A percentile compares a stretch with the other conserved stretches of the same genome.
Evolutionary conservation across 306 rosid genomes (phyloP).

Genomic region (Lithocarpus polystachyus): DNA sequence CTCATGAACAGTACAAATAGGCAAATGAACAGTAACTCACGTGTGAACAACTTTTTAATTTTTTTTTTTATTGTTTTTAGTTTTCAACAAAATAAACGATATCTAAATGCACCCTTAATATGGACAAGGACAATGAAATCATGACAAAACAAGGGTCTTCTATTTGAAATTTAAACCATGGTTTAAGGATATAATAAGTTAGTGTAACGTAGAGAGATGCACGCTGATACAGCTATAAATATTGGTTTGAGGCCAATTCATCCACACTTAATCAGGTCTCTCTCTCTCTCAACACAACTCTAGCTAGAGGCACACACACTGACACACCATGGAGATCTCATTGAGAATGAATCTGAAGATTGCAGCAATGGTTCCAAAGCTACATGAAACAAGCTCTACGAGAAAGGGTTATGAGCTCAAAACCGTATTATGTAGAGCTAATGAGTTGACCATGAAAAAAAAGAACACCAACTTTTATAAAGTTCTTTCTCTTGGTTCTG

Average conservation of each 20-base stretch:
- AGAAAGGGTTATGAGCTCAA: not conserved
- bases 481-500: constrained; percentile 27
- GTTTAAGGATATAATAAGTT: not conserved
- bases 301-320: not conserved
- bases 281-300: not conserved
- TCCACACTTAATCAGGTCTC: not conserved
- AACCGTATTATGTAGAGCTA: constrained; percentile 10
- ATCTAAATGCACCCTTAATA: too few relatives aligned
- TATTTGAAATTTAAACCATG: not conserved
- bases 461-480: constrained; percentile 27
- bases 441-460: not conserved
- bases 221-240: not conserved
- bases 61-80: too few relatives aligned
- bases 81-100: too few relatives aligned
- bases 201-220: too few relatives aligned
- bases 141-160: constrained; percentile 7
- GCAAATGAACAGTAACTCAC: too few relatives aligned
- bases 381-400: not conserved
- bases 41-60: too few relatives aligned
- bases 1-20: too few relatives aligned
- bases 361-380: not conserved
- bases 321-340: constrained; percentile 19
- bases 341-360: constrained; percentile 13
- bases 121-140: not conserved
- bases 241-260: not conserved